These are phyloP conservation scores for Ceratocystis harringtonii DNA, from an alignment of 2,329 filamentous ascomycete genomes.

Conservation along the genomic window DNA sequence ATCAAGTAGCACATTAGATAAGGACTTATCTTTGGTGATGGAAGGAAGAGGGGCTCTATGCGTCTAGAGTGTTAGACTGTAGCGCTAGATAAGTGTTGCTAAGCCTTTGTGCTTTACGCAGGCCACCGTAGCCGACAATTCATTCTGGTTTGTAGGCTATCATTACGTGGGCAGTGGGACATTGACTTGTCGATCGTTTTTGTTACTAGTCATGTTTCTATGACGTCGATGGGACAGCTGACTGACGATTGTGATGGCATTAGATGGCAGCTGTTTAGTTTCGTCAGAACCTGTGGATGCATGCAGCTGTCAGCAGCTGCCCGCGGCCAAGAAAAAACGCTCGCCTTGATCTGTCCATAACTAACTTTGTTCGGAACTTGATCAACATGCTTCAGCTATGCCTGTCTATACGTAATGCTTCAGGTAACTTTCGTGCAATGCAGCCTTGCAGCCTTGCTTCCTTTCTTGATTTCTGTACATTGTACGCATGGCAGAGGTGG, in stretches of 20 bases:
- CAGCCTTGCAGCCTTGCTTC: no score
- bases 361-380: neutral
- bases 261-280: neutral
- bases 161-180: neutral
- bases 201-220: neutral
- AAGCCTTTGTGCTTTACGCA: neutral
- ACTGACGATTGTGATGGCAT: neutral
- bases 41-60: neutral
- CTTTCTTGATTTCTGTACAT: no score
- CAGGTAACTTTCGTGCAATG: no score
- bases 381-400: neutral
- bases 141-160: neutral
- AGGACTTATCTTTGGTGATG: neutral
- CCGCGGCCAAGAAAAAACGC: neutral
- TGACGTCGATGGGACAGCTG: neutral
- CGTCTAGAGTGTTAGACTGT: neutral
- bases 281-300: no score
- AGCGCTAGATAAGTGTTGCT: neutral
- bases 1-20: neutral
- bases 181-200: neutral
- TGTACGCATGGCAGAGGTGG: no score
- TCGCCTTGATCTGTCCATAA: neutral
- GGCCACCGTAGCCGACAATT: neutral
- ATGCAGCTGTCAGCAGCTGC: neutral
- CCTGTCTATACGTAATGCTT: neutral